Evolutionary conservation across 2,329 filamentous ascomycete species (phyloP).

Genomic region (Aspergillus sojae): DNA sequence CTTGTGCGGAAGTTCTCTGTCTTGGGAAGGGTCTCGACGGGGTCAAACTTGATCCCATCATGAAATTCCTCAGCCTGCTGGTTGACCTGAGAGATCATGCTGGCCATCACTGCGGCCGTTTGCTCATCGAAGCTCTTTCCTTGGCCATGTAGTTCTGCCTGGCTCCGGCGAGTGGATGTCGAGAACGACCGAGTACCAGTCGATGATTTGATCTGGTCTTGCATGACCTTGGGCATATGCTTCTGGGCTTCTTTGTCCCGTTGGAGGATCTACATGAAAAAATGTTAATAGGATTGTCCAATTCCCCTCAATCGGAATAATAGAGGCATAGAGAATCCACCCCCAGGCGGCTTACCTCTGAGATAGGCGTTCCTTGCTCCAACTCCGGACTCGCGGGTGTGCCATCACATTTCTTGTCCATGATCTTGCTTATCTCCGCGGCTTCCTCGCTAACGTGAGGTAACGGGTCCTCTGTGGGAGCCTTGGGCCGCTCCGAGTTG

Average conservation of each 20-base stretch:
- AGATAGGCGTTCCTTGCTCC: constrained; percentile 66
- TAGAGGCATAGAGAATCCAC: constrained; percentile 10
- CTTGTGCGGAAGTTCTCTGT: constrained; percentile 71
- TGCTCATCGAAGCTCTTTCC: constrained; percentile 27
- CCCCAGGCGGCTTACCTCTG: constrained; percentile 55
- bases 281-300: not conserved
- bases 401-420: constrained; percentile 48
- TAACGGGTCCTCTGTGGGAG: constrained; percentile 56
- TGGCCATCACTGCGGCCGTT: constrained; percentile 37
- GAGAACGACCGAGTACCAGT: constrained; percentile 59
- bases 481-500: constrained; percentile 34
- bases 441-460: constrained; percentile 69
- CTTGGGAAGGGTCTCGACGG: constrained; percentile 69
- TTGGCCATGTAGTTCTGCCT: constrained; percentile 32
- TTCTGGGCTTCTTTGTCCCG: constrained; percentile 64
- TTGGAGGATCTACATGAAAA: constrained; percentile 58
- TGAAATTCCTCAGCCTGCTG: constrained; percentile 38
- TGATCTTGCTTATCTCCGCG: constrained; percentile 60
- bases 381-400: constrained; percentile 59
- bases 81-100: constrained; percentile 40
- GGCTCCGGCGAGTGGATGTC: constrained; percentile 50
- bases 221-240: constrained; percentile 68
- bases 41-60: constrained; percentile 74
- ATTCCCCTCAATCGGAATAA: not conserved
- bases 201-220: constrained; percentile 57